Evolutionary conservation across 148 eudicot species (phyloP).

Genomic region (Rhododendron williamsianum): DNA sequence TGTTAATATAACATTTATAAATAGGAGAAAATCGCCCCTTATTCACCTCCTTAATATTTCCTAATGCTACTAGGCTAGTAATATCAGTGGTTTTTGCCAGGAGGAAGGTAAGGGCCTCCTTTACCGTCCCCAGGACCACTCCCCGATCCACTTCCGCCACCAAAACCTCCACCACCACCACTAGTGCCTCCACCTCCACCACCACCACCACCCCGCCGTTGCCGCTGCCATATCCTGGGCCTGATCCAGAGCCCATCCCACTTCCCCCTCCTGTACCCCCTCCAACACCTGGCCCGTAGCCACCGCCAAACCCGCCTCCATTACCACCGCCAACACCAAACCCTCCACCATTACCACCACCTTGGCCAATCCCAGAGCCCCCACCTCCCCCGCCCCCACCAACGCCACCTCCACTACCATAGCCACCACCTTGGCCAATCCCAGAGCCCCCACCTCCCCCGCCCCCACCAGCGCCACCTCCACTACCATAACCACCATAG

Average conservation of each 20-base stretch:
- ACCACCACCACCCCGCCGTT: background rate
- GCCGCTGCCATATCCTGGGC: background rate
- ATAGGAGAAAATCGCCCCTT: background rate
- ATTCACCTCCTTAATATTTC: background rate
- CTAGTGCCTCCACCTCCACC: background rate
- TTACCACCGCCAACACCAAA: background rate
- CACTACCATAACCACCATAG: background rate
- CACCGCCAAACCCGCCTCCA: background rate
- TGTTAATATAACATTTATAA: background rate
- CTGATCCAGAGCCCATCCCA: background rate
- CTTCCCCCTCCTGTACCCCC: background rate
- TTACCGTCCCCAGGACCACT: background rate
- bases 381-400: slow-evolving; percentile 3
- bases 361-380: background rate
- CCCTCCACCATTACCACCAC: background rate
- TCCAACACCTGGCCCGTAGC: background rate
- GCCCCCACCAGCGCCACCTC: background rate
- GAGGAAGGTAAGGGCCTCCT: background rate
- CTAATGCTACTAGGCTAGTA: background rate
- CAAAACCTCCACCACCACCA: background rate
- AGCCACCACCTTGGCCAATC: background rate
- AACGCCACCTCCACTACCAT: background rate
- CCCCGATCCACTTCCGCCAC: slow-evolving; percentile 2
- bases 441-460: slow-evolving; percentile 2
- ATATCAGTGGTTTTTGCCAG: background rate